Percentiles rank a stretch among this genome's conserved stretches.
Evolutionary conservation across 169 alveolate species (phyloP).

Genomic region (Plasmodium coatneyi): DNA sequence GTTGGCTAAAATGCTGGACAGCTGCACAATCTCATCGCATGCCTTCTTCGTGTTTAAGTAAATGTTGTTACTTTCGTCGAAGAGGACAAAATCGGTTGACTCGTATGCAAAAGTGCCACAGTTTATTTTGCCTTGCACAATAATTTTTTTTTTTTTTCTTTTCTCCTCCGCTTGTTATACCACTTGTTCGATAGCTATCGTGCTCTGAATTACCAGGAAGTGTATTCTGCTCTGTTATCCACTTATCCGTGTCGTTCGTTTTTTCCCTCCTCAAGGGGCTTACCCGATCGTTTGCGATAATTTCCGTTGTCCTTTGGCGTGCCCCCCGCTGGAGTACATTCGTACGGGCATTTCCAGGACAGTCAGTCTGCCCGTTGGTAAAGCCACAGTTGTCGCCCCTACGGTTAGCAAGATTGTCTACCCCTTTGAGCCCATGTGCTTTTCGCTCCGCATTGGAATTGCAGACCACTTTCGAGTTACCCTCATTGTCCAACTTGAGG

Average conservation of each 20-base stretch:
- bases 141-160: constrained; percentile 29
- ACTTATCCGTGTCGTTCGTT: neutral
- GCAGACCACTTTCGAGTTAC: neutral
- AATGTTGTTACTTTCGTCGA: constrained; percentile 31
- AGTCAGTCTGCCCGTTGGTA: neutral
- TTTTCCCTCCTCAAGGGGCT: neutral
- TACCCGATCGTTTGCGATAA: neutral
- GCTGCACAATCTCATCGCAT: constrained; percentile 48
- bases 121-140: constrained; percentile 36
- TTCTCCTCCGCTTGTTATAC: neutral
- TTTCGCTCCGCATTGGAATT: neutral
- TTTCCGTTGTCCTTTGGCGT: constrained; percentile 13
- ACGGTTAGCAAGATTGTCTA: neutral
- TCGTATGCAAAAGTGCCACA: constrained; percentile 1
- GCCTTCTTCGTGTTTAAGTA: constrained; percentile 68
- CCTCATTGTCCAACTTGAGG: neutral
- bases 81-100: constrained; percentile 47
- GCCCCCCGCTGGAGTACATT: neutral
- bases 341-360: neutral
- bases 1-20: constrained; percentile 53
- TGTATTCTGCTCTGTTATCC: neutral
- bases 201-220: neutral
- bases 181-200: neutral
- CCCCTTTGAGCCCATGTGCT: neutral
- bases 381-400: neutral